Conservation (phyloP, 2,329 filamentous ascomycete genomes). For the Colletotrichum spinosum region DNA sequence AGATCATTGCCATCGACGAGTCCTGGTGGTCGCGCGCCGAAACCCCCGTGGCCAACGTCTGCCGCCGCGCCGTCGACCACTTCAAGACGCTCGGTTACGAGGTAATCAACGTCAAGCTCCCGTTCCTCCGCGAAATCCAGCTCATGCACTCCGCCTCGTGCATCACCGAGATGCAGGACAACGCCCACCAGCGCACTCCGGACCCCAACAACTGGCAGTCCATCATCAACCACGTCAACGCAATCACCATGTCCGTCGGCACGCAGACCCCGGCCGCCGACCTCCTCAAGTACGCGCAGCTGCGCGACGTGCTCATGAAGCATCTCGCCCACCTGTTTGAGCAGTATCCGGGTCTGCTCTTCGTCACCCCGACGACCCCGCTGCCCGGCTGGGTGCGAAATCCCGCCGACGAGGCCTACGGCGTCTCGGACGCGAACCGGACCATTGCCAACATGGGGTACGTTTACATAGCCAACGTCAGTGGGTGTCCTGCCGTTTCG, state of each 20-base stretch:
- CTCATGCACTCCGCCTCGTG: conserved; percentile 83
- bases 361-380: conserved; percentile 83
- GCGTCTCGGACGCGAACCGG: conserved; percentile 78
- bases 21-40: conserved; percentile 65
- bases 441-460: conserved; percentile 86
- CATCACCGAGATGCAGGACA: conserved; percentile 72
- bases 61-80: conserved; percentile 71
- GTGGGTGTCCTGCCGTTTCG: conserved; percentile 79
- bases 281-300: conserved; percentile 76
- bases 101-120: conserved; percentile 72
- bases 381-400: conserved; percentile 78
- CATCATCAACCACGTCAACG: conserved; percentile 74
- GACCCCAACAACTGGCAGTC: conserved; percentile 62
- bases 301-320: conserved; percentile 82
- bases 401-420: conserved; percentile 72
- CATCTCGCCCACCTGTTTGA: conserved; percentile 80
- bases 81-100: conserved; percentile 63
- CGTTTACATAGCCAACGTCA: conserved; percentile 86
- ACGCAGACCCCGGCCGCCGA: conserved; percentile 75
- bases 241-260: conserved; percentile 75
- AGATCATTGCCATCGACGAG: conserved; percentile 78
- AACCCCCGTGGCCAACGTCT: conserved; percentile 69
- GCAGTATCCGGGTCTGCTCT: conserved; percentile 78
- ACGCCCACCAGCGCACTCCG: conserved; percentile 54
- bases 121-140: conserved; percentile 77